Percentiles rank a stretch among this genome's conserved stretches.
phyloP scores from a whole-genome alignment of 257 asterid genomes.

The Solanum peruvianum region DNA sequence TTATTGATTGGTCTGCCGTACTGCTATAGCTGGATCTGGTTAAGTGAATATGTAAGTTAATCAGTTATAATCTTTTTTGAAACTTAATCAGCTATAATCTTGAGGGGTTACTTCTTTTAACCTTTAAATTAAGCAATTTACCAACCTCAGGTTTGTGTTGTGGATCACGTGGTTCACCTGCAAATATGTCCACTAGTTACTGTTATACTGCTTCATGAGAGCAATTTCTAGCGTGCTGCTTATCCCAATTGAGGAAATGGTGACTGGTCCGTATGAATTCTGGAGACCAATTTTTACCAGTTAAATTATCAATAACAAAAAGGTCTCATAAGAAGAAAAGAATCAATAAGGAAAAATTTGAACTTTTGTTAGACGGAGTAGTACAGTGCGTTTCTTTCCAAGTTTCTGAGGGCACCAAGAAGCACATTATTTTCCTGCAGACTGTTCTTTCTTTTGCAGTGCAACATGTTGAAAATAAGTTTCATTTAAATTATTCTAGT shows the following conservation, averaged over 20 bases:
- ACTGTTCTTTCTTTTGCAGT: background rate
- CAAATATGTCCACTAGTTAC: background rate
- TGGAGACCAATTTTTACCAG: background rate
- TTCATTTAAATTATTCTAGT: background rate
- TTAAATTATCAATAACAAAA: background rate
- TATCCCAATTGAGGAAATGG: background rate
- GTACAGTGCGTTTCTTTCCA: background rate
- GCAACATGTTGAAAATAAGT: background rate
- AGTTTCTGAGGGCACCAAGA: background rate
- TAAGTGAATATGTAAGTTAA: background rate
- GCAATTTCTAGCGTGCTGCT: background rate
- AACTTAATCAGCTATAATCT: background rate
- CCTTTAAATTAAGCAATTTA: background rate
- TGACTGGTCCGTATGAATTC: background rate
- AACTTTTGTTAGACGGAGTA: background rate
- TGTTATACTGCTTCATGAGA: background rate
- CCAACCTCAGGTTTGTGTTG: background rate
- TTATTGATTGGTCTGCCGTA: background rate
- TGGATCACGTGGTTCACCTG: background rate
- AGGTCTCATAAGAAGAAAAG: background rate
- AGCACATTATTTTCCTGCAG: background rate
- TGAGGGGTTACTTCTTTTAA: background rate
- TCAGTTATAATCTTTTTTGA: background rate
- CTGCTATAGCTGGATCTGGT: background rate
- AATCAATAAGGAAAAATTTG: background rate